Conservation (phyloP, 2,329 filamentous ascomycete species). For the Dichotomopilus funicola region DNA sequence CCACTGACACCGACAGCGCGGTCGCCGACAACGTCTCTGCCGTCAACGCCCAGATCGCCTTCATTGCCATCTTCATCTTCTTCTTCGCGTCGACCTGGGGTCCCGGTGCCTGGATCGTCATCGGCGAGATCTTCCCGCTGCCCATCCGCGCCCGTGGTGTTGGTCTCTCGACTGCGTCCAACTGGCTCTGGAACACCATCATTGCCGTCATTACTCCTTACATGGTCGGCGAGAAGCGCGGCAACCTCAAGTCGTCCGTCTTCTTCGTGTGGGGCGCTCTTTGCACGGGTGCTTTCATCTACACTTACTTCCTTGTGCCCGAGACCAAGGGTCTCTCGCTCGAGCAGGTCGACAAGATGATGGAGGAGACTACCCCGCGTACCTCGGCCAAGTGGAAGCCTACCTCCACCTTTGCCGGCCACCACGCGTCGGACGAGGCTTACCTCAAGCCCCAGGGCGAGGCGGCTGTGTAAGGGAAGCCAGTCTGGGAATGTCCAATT, state of each 20-base stretch:
- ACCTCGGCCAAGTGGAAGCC: constrained; percentile 73
- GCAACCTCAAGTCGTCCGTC: constrained; percentile 61
- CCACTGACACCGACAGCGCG: constrained; percentile 25
- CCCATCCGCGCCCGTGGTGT: constrained; percentile 85
- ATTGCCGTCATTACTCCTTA: constrained; percentile 68
- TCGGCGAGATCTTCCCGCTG: constrained; percentile 85
- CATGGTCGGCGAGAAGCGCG: constrained; percentile 54
- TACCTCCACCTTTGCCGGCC: constrained; percentile 57
- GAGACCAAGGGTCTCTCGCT: constrained; percentile 72
- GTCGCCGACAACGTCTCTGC: constrained; percentile 50
- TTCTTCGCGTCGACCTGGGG: constrained; percentile 90
- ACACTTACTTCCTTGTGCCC: constrained; percentile 67
- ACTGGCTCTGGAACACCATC: constrained; percentile 85
- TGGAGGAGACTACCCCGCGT: constrained; percentile 76
- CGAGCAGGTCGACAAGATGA: constrained; percentile 80
- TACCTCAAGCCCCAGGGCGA: constrained; percentile 11
- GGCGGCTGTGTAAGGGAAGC: constrained; percentile 5
- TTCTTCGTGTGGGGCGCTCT: constrained; percentile 72
- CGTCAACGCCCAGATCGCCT: constrained; percentile 68
- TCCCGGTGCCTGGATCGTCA: constrained; percentile 72
- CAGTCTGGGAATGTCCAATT: not conserved
- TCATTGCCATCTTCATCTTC: constrained; percentile 90
- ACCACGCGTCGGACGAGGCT: not conserved
- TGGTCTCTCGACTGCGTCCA: constrained; percentile 77
- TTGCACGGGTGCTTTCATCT: constrained; percentile 53